Base-by-base conservation (phyloP, 768 basidiomycete genomes). In the Pluteus cervinus region DNA sequence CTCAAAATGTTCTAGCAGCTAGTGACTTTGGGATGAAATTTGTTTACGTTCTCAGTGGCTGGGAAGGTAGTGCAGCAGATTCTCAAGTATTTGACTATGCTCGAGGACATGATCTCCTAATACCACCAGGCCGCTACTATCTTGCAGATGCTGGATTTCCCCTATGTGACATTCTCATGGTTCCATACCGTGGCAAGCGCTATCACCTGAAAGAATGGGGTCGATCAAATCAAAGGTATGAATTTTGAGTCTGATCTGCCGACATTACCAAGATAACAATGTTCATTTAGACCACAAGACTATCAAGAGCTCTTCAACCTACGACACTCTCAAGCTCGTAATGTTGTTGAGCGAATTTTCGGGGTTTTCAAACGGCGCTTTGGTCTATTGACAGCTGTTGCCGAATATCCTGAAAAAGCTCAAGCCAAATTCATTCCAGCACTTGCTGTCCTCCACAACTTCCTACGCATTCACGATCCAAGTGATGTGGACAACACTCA, bases 151-250 rank as follows among this genome's bases (percentile, higher is more conserved):
- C 60, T 11, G 61, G 63, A 4, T 65, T 61, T 51, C 44, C 47
- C 9, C 11, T 42, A 0, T 60, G 57, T 43, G 47, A 60, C 45
- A 21, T 41, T 3, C 48, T 65, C 6, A 46, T 71, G 9, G 47
- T 59, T 4, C 65, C 63, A 5, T 68, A 63, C 42, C 41, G 46
- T 8, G 56, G 58, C n/a, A 54, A 60, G 0, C 40, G 50, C 0
- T 69, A 68, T 45, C 64, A 69, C 40, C 48, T 69, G 2, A 47
- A 50, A 15, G 64, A 68, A 29, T 66, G 62, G 63, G 56, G 44
- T 4, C 29, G 40, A 18, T 50, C 46, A 14, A 36, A 35, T 34
- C 23, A 41, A 34, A 37, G 35, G 53, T 55, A 22, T 32, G 37
- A 44, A 16, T 21, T 35, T 17, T 20, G 5, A 17, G 3, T 31